A percentile compares a stretch with the other conserved stretches of the same genome.
Evolutionary conservation across 2,329 filamentous ascomycete genomes (phyloP).

Genomic region (Verruconis gallopava): DNA sequence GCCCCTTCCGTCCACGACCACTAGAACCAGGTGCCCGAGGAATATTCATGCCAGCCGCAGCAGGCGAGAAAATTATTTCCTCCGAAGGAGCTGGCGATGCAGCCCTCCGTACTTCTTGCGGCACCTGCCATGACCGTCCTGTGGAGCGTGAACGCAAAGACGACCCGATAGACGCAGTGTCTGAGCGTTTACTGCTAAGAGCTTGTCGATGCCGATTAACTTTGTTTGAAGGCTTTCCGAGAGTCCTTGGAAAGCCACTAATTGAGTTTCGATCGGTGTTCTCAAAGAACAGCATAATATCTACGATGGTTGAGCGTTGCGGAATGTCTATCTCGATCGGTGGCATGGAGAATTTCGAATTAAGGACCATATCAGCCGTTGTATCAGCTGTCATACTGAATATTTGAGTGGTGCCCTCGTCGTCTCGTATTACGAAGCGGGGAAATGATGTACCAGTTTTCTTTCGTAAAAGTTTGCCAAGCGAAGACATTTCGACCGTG

Average conservation of each 20-base stretch:
- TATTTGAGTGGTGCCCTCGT: not conserved
- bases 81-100: not conserved
- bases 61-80: not conserved
- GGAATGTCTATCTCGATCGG: not conserved
- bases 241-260: constrained; percentile 1
- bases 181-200: not conserved
- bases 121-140: not conserved
- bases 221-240: not conserved
- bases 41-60: not conserved
- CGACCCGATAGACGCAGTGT: not conserved
- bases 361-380: not conserved
- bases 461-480: constrained; percentile 2
- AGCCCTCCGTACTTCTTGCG: not conserved
- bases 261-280: not conserved
- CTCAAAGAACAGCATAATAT: constrained; percentile 1
- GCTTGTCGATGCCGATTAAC: not conserved
- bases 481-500: not conserved
- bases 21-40: not conserved
- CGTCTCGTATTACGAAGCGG: not conserved
- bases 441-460: not conserved
- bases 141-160: not conserved
- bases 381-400: not conserved
- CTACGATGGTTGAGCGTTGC: not conserved
- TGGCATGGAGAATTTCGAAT: not conserved
- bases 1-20: too few species aligned